Percentiles rank a stretch among this genome's conserved stretches.
phyloP scores from a whole-genome alignment of 768 basidiomycete genomes.

The Holtermanniella nyarrowii region DNA sequence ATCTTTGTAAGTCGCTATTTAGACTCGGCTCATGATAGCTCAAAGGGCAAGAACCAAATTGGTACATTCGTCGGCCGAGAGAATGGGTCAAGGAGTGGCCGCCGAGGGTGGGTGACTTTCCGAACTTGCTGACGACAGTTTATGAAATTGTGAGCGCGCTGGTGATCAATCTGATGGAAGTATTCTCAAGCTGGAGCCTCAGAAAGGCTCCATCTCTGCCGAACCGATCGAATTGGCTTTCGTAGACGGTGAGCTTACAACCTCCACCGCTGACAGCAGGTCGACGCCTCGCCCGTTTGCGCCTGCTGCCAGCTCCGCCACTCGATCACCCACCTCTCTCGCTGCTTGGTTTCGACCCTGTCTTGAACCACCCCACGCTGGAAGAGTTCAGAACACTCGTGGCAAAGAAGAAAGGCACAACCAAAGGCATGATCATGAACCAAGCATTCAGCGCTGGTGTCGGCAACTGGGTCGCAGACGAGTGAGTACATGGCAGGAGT shows the following conservation, averaged over 20 bases:
- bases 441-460: slow-evolving; percentile 72
- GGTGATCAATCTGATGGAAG: slow-evolving; percentile 9
- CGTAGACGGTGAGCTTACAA: slow-evolving; percentile 45
- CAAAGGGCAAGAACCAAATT: slow-evolving; percentile 38
- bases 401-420: slow-evolving; percentile 52
- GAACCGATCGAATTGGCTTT: slow-evolving; percentile 54
- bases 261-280: slow-evolving; percentile 29
- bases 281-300: slow-evolving; percentile 59
- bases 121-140: slow-evolving; percentile 9
- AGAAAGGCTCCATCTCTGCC: slow-evolving; percentile 37
- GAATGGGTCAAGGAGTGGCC: slow-evolving; percentile 29
- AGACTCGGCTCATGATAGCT: slow-evolving; percentile 8
- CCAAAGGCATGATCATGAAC: slow-evolving; percentile 66
- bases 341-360: slow-evolving; percentile 64
- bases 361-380: slow-evolving; percentile 55
- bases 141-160: slow-evolving; percentile 25
- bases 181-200: slow-evolving; percentile 51
- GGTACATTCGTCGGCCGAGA: slow-evolving; percentile 34
- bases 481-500: slow-evolving; percentile 6
- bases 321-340: slow-evolving; percentile 59
- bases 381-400: slow-evolving; percentile 48
- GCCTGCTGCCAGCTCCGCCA: slow-evolving; percentile 51
- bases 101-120: slow-evolving; percentile 26
- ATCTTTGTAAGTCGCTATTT: slow-evolving; percentile 48
- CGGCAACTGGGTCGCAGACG: slow-evolving; percentile 74